Base-by-base conservation (phyloP, 2,329 filamentous ascomycete species). In the Lasiodiplodia sp. region DNA sequence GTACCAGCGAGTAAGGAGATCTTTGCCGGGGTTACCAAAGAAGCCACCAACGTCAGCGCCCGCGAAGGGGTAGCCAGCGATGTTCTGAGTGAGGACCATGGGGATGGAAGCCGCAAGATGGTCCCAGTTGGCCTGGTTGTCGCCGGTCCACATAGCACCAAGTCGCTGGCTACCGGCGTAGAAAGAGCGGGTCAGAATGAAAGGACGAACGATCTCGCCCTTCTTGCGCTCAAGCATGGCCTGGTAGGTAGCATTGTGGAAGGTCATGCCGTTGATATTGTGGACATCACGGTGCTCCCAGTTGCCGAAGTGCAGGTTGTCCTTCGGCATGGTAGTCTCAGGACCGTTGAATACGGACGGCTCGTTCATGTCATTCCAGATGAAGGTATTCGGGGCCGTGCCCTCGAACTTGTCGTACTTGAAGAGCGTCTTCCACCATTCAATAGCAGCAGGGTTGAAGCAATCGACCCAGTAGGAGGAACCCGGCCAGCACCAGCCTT, bases 351-450 rank as follows among this genome's bases (percentile, higher is more conserved):
- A 99, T 1, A 99, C 96, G 0, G 96, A 98, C 0, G 96, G 96
- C 83, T 99, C 96, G 78, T 97, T 98, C 96, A 99, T 99, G 79
- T 99, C 96, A 79, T 99, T 99, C 96, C 96, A 99, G 75, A 99
- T 89, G 80, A 93, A 97, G 0, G 93, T 91, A 79, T 98, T 99
- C 72, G 90, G 86, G 74, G 91, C 87, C 1, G 93, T 93, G 58
- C 94, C 94, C 79, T 93, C 92, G 86, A 97, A 99, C 51, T 83
- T 87, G 77, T 93, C 90, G 73, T 96, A 98, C 75, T 92, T 91
- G 86, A 97, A 98, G 12, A 98, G 87, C 2, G 86, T 83, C 73
- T 89, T 91, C 95, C 96, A 99, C 96, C 96, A 99, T 70, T 92
- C 88, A 66, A 92, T 88, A 7, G 94, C 92, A 66, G 91, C 91